A percentile compares a stretch with the other conserved stretches of the same genome.
Conservation (phyloP, 129 eudicot species). For the Oenanthe sinensis region DNA sequence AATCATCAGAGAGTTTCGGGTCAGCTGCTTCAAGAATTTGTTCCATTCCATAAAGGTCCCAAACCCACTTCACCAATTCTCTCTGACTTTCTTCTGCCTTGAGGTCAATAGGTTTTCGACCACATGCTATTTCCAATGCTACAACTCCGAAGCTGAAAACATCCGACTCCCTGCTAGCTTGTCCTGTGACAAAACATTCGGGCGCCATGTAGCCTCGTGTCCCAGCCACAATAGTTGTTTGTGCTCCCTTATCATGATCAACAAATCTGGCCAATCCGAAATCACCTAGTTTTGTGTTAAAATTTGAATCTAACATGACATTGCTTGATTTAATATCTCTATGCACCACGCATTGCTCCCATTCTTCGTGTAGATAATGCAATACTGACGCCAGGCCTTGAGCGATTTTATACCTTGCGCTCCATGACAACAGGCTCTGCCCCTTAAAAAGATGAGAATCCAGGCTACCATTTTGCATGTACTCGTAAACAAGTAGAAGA, state of each 20-base stretch:
- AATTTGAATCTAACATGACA: slow-evolving; percentile 39
- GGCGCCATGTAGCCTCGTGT: slow-evolving; percentile 63
- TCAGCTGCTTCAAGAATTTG: slow-evolving; percentile 35
- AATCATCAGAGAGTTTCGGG: slow-evolving; percentile 16
- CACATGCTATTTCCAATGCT: slow-evolving; percentile 34
- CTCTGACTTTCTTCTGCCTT: slow-evolving; percentile 12
- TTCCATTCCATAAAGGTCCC: slow-evolving; percentile 37
- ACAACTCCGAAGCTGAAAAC: slow-evolving; percentile 41
- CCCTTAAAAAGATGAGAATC: slow-evolving; percentile 34
- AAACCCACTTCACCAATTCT: slow-evolving; percentile 29
- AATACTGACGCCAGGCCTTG: slow-evolving; percentile 36
- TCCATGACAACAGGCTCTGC: slow-evolving; percentile 29
- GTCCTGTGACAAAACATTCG: slow-evolving; percentile 21
- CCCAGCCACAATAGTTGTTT: slow-evolving; percentile 34
- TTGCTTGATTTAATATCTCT: slow-evolving; percentile 49
- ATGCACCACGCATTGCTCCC: slow-evolving; percentile 46
- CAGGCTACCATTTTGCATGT: slow-evolving; percentile 32
- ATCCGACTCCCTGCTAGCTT: slow-evolving; percentile 33
- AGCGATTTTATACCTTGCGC: slow-evolving; percentile 33
- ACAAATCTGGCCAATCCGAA: slow-evolving; percentile 45
- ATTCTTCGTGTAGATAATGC: slow-evolving; percentile 42
- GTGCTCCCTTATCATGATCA: slow-evolving; percentile 37
- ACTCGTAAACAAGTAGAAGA: slow-evolving; percentile 37
- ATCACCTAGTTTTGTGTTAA: slow-evolving; percentile 42
- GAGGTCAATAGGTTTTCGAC: background rate